Percentiles rank a stretch among this genome's conserved stretches.
Conservation (phyloP, 1,139 yeast species). For the Taphrina betulina region DNA sequence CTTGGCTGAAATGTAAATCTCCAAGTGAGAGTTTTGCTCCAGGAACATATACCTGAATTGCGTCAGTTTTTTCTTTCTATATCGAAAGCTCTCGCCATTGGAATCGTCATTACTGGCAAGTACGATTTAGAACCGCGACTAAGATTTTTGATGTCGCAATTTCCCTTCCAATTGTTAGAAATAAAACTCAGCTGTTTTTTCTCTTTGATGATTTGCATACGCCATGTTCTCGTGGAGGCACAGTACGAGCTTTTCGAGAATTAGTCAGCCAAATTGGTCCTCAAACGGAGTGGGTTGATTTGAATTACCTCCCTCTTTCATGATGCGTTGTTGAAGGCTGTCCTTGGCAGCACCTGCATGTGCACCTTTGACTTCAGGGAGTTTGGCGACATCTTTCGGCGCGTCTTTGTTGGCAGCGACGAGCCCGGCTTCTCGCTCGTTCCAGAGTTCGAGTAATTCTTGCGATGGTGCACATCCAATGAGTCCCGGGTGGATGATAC, state of each 20-base stretch:
- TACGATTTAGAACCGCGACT: constrained; percentile 53
- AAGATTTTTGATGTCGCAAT: constrained; percentile 54
- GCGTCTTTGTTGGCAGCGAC: constrained; percentile 46
- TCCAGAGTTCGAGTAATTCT: constrained; percentile 51
- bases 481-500: constrained; percentile 52
- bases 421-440: constrained; percentile 47
- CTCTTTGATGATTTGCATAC: too few species aligned
- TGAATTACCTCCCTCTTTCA: constrained; percentile 46
- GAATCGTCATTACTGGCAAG: constrained; percentile 50
- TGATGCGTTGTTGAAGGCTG: constrained; percentile 44
- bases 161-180: too few species aligned
- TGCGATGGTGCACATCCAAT: constrained; percentile 53
- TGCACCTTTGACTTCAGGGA: constrained; percentile 47
- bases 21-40: constrained; percentile 55
- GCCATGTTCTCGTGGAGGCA: constrained; percentile 54
- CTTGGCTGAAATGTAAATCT: constrained; percentile 54
- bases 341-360: constrained; percentile 46
- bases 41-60: constrained; percentile 44
- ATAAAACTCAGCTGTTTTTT: too few species aligned
- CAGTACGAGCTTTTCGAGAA: constrained; percentile 46
- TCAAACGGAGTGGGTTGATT: neutral
- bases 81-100: too few species aligned
- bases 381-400: constrained; percentile 47
- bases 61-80: neutral
- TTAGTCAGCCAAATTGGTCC: neutral